Base-by-base conservation (phyloP, 306 rosid species). In the Sicyos edulis region DNA sequence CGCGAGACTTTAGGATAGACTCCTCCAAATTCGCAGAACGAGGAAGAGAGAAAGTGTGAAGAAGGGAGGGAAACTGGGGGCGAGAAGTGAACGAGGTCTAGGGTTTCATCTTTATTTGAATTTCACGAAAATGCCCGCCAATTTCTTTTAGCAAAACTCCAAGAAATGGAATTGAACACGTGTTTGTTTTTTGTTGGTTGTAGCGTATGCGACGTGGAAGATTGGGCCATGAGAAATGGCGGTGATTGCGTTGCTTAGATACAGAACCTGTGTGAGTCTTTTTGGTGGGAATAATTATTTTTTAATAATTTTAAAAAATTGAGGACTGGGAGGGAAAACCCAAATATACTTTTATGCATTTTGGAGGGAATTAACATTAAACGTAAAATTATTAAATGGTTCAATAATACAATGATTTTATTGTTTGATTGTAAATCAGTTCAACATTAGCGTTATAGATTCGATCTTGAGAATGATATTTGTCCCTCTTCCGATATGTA, bases 21-120 rank as follows among this genome's bases (percentile, higher is more conserved):
- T 17, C 60, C 50, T 54, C 51, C 40, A 22, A 67, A 54, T 26
- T 24, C 24, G 75, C 26, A 63, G 37, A 42, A 64, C 47, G 19
- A 7, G 21, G 17, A 24, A 26, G 64, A 40, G 62, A 47, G 56
- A 3, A 14, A 26, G 29, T 1, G 29, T 26, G 57, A 5, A 15
- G 62, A 29, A 69, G 20, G 54, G 40, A 56, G 26, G 59, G 70
- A 40, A 21, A 44, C 22, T 47, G 54, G 60, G 60, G 37, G 32
- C 78, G 71, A 53, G 59, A 26, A 34, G 8, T 54, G 29, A 74
- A 15, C 4, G 20, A 49, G 72, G 22, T 56, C 87, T 89, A 86
- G 95, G 96, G 95, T 83, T 85, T 83, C 73, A 61, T 29, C 78
- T 79, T 67, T 53, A 81, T 89, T 88, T 88, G 86, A 90, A 90